Base-by-base conservation (phyloP, 1,284 basidiomycete species). In the Cutaneotrichosporon sp. region DNA sequence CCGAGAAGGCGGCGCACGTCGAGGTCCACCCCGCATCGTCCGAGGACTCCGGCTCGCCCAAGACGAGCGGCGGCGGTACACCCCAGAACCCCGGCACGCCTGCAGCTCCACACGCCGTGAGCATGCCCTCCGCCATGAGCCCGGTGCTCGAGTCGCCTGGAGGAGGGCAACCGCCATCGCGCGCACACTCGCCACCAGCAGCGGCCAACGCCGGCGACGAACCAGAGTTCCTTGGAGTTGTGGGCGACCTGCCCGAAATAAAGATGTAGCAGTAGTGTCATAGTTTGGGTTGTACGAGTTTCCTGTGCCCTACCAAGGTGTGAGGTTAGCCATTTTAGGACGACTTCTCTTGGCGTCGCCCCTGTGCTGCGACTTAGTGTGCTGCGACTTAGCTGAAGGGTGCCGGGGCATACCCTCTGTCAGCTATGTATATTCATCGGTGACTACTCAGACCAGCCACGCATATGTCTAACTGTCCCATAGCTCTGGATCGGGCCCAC, bases 211-310 rank as follows among this genome's bases (percentile, higher is more conserved):
- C 33, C 1, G 38, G 16, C 27, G 29, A 25, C 27, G 54, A 33
- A 14, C 31, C 27, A 24, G 55, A 38, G 42, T 55, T 50, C 22
- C 34, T 56, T 2, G 59, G 59, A 9, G 50, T 61, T 38, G 59
- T 61, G 4, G 59, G 59, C 31, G 59, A 61, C 20, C 42, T 61
- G 42, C 47, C 47, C 16, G 59, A 61, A n/a, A 56, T 60, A 46
- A 55, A 60, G 25, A 49, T 36, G 46, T 27, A 50, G 34, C 33
- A 49, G 47, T 50, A 50, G 16, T 29, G 14, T 50, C 25, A 29
- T 29, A 29, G 25, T 50, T 31, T 50, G 25, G 47, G 47, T 50
- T 50, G 47, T 50, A 50, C 47, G 18, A 47, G 22, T 27, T 47
- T 25, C 13, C 24, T 47, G 45, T 27, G 13, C 45, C 7, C 7